Conservation (phyloP, 257 asterid genomes). For the Penstemon newberryi region DNA sequence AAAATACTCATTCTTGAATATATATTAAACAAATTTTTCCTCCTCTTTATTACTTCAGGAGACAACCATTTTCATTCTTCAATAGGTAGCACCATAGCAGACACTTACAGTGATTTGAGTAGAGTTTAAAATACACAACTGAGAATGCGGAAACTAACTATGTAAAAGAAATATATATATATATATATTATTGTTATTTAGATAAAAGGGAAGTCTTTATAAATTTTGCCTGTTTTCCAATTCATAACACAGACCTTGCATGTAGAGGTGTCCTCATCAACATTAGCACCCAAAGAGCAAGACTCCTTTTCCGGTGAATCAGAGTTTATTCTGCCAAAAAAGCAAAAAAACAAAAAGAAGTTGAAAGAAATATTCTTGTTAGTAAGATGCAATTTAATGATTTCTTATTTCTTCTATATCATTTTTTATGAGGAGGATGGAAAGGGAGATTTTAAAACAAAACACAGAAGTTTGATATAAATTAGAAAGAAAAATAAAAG, state of each 20-base stretch:
- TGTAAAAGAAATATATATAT: not conserved
- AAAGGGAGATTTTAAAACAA: constrained; percentile 8
- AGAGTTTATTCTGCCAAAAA: constrained; percentile 46
- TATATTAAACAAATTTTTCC: not conserved
- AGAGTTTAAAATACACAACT: constrained; percentile 19
- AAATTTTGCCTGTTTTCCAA: not conserved
- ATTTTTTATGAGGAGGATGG: not conserved
- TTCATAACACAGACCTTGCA: constrained; percentile 38
- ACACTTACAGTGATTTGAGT: not conserved
- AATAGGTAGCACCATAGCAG: not conserved
- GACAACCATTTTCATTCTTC: constrained; percentile 4
- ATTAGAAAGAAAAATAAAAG: not conserved
- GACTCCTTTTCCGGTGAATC: constrained; percentile 59
- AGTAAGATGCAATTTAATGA: constrained; percentile 6
- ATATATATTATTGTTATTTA: not conserved
- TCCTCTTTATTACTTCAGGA: not conserved
- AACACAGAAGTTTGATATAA: constrained; percentile 7
- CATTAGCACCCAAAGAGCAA: constrained; percentile 52
- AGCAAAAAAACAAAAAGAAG: not conserved
- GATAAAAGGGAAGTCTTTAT: not conserved
- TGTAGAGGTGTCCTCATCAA: constrained; percentile 28
- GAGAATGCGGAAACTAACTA: not conserved
- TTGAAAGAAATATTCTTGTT: not conserved
- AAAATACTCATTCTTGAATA: not conserved
- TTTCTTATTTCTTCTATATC: not conserved